Conservation (phyloP, 768 basidiomycete genomes). For the Trametes cingulata region DNA sequence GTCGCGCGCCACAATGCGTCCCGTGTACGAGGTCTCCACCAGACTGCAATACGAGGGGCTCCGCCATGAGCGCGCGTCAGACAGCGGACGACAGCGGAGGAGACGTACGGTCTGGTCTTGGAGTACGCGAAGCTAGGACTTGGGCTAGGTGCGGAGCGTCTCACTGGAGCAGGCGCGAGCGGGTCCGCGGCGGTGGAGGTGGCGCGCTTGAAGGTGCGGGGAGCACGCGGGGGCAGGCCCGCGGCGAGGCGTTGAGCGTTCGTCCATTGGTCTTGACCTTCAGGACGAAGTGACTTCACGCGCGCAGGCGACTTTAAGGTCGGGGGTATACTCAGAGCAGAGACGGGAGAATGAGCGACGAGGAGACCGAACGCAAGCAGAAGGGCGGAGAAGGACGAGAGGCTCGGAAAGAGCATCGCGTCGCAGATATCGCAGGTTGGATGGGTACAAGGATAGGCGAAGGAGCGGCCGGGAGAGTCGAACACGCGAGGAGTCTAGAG, state of each 20-base stretch:
- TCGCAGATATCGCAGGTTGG: neutral
- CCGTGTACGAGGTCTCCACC: neutral
- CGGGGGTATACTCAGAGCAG: conserved; percentile 8
- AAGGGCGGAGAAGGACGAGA: conserved; percentile 6
- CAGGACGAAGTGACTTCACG: neutral
- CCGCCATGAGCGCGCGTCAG: neutral
- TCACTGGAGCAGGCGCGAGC: conserved; percentile 3
- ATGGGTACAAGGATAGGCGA: neutral
- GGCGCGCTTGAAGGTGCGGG: conserved; percentile 11
- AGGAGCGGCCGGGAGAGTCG: conserved; percentile 1
- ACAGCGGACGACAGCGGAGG: neutral
- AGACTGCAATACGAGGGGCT: neutral
- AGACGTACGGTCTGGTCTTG: conserved; percentile 1
- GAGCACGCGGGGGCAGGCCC: conserved; percentile 20
- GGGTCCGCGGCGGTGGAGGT: conserved; percentile 9
- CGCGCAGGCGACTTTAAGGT: neutral
- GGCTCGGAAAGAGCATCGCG: conserved; percentile 11
- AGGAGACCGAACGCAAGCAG: conserved; percentile 6
- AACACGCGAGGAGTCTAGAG: neutral
- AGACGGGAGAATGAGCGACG: neutral
- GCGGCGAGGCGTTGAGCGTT: conserved; percentile 21
- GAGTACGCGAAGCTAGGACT: conserved; percentile 7
- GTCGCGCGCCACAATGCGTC: conserved; percentile 12
- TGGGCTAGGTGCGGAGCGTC: conserved; percentile 13
- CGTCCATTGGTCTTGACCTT: conserved; percentile 2